phyloP scores from a whole-genome alignment of 1,139 yeast genomes.

The Kazachstania sp. region DNA sequence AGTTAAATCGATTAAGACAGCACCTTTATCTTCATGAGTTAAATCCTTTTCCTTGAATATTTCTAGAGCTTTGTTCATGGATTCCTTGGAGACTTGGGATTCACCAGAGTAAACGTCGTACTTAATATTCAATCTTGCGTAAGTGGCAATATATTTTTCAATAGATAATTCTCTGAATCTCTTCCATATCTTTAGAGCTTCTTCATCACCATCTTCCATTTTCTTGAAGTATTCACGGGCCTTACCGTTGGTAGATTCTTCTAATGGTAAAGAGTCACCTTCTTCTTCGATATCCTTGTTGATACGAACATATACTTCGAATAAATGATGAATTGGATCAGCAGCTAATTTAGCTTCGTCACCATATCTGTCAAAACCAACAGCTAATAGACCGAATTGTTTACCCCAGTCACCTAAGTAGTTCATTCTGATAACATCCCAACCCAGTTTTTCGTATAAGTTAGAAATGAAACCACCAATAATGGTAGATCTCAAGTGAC shows the following conservation, averaged over 20 bases:
- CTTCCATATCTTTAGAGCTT: constrained; percentile 72
- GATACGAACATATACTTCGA: constrained; percentile 84
- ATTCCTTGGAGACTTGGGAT: constrained; percentile 76
- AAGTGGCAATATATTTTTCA: constrained; percentile 75
- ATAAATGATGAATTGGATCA: constrained; percentile 92
- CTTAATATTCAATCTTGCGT: constrained; percentile 81
- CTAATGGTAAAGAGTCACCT: constrained; percentile 52
- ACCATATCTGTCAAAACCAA: constrained; percentile 85
- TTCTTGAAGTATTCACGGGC: constrained; percentile 83
- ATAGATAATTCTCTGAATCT: constrained; percentile 87
- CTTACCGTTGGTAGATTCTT: constrained; percentile 55
- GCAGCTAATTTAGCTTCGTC: constrained; percentile 56
- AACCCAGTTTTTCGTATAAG: constrained; percentile 82
- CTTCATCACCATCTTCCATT: constrained; percentile 92
- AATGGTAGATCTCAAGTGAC: constrained; percentile 94
- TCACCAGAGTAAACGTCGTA: constrained; percentile 93
- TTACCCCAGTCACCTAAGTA: constrained; percentile 99
- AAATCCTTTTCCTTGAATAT: constrained; percentile 60
- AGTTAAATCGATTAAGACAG: constrained; percentile 77
- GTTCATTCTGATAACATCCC: constrained; percentile 83
- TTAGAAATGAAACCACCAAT: constrained; percentile 96
- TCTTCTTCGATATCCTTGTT: constrained; percentile 74
- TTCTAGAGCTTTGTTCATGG: constrained; percentile 60
- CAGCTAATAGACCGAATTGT: constrained; percentile 92
- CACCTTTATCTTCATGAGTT: constrained; percentile 85